Conservation (phyloP, 495 filamentous ascomycete genomes). For the Hypoxylon intermedium region DNA sequence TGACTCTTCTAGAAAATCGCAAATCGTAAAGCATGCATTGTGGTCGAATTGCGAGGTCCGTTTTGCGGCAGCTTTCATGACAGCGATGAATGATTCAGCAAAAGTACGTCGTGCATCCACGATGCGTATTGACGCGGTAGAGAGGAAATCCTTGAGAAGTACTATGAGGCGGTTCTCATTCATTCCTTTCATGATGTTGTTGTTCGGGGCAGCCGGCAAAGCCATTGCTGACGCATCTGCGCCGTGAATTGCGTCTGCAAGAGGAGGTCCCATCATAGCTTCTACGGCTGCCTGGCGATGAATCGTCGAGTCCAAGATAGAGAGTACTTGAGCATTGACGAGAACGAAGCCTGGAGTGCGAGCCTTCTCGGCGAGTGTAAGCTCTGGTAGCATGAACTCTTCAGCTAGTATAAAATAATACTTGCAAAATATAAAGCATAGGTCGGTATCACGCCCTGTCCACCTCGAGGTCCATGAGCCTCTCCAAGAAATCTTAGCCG, state of each 20-base stretch:
- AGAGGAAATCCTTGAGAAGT: slow-evolving; percentile 83
- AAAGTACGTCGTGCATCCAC: slow-evolving; percentile 69
- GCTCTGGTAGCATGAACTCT: slow-evolving; percentile 75
- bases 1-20: slow-evolving; percentile 88
- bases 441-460: slow-evolving; percentile 88
- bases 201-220: slow-evolving; percentile 64
- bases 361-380: slow-evolving; percentile 65
- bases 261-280: slow-evolving; percentile 63
- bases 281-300: slow-evolving; percentile 69
- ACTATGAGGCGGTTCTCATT: slow-evolving; percentile 90
- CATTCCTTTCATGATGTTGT: slow-evolving; percentile 82
- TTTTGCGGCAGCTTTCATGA: slow-evolving; percentile 76
- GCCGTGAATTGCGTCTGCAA: slow-evolving; percentile 80
- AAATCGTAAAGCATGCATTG: slow-evolving; percentile 87
- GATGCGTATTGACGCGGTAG: slow-evolving; percentile 51
- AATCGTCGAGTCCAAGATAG: slow-evolving; percentile 82
- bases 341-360: slow-evolving; percentile 82
- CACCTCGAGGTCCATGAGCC: slow-evolving; percentile 87
- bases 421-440: slow-evolving; percentile 94
- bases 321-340: slow-evolving; percentile 84
- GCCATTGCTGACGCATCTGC: slow-evolving; percentile 73
- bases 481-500: slow-evolving; percentile 79
- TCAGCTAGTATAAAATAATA: slow-evolving; percentile 83
- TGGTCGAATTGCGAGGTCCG: slow-evolving; percentile 85
- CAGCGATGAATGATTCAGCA: slow-evolving; percentile 75